Evolutionary conservation across 1,284 basidiomycete genomes (phyloP).

Genomic region (Tylopilus sp.): DNA sequence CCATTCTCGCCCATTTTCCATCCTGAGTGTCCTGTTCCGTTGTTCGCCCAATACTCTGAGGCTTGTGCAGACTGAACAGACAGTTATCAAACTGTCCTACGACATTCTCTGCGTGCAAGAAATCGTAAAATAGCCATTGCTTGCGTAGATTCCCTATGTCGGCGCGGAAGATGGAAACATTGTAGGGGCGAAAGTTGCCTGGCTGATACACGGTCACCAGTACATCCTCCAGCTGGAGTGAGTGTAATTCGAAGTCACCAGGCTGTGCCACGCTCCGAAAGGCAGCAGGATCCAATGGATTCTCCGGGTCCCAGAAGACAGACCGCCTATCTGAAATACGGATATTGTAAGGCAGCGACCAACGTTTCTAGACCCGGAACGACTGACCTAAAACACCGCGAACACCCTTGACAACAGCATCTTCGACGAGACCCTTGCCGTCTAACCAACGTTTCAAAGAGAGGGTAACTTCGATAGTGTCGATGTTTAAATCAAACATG

Average conservation of each 20-base stretch:
- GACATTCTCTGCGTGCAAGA: slow-evolving; percentile 91
- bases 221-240: slow-evolving; percentile 91
- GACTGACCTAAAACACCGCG: slow-evolving; percentile 88
- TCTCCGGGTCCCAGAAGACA: slow-evolving; percentile 87
- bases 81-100: slow-evolving; percentile 99
- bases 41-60: slow-evolving; percentile 94
- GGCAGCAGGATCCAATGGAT: slow-evolving; percentile 81
- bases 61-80: slow-evolving; percentile 95
- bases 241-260: slow-evolving; percentile 95
- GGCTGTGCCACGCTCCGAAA: slow-evolving; percentile 81
- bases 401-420: slow-evolving; percentile 94
- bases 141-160: slow-evolving; percentile 89
- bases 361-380: not conserved
- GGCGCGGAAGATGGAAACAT: slow-evolving; percentile 96
- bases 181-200: slow-evolving; percentile 92
- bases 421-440: slow-evolving; percentile 93
- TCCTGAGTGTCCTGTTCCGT: slow-evolving; percentile 87
- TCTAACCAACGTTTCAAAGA: slow-evolving; percentile 95
- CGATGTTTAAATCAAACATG: slow-evolving; percentile 92
- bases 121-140: slow-evolving; percentile 96
- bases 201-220: slow-evolving; percentile 97
- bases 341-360: not conserved
- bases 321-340: slow-evolving; percentile 82
- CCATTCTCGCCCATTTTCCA: slow-evolving; percentile 91
- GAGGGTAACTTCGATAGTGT: slow-evolving; percentile 97